Conservation (phyloP, 1,139 yeast species). For the Geotrichum australiense region DNA sequence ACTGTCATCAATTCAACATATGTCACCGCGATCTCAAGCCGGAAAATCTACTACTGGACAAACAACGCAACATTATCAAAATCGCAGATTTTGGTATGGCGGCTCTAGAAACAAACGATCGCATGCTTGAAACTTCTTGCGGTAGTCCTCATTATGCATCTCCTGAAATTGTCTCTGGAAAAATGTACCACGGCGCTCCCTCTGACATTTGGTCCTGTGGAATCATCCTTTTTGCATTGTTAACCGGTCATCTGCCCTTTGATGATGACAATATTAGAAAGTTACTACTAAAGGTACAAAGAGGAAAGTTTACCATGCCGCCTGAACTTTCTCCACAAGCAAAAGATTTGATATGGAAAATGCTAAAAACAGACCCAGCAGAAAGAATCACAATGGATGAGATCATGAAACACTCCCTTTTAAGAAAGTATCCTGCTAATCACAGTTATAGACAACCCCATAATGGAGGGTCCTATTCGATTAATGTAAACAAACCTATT, state of each 20-base stretch:
- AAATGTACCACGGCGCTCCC: slow-evolving; percentile 92
- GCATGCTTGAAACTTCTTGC: slow-evolving; percentile 86
- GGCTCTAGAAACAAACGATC: slow-evolving; percentile 78
- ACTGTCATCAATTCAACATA: slow-evolving; percentile 90
- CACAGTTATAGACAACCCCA: not conserved
- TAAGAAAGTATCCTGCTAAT: slow-evolving; percentile 57
- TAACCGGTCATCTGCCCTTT: slow-evolving; percentile 93
- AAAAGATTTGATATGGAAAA: slow-evolving; percentile 70
- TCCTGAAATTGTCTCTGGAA: slow-evolving; percentile 94
- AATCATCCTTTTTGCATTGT: slow-evolving; percentile 81
- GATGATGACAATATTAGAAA: slow-evolving; percentile 93
- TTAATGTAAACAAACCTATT: slow-evolving; percentile 37
- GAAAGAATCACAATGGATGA: slow-evolving; percentile 69
- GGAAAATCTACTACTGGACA: slow-evolving; percentile 82
- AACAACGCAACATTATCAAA: slow-evolving; percentile 70
- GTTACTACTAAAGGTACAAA: slow-evolving; percentile 79
- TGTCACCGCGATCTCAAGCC: slow-evolving; percentile 93
- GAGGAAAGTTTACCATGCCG: slow-evolving; percentile 83
- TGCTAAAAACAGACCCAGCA: slow-evolving; percentile 74
- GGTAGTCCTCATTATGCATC: slow-evolving; percentile 99
- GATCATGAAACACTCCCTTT: slow-evolving; percentile 71
- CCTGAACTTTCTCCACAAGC: slow-evolving; percentile 74
- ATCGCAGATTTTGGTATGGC: slow-evolving; percentile 99
- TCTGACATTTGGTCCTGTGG: slow-evolving; percentile 99
- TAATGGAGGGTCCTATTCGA: not conserved